A percentile compares a stretch with the other conserved stretches of the same genome.
Conservation (phyloP, 2,329 filamentous ascomycete species). For the Talaromyces sp. region DNA sequence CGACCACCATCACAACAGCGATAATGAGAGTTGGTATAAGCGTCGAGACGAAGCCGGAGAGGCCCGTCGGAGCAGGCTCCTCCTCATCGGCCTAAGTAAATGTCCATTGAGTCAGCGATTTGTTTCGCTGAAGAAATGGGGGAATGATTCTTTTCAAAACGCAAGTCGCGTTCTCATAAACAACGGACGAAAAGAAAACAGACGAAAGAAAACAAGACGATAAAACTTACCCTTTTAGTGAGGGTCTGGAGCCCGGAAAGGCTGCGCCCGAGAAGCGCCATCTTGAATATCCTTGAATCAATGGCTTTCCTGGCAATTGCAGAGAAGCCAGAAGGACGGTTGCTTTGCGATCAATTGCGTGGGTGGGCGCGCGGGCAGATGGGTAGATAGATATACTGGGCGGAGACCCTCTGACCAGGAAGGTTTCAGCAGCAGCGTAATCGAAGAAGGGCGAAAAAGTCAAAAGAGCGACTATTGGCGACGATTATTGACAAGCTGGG, state of each 20-base stretch:
- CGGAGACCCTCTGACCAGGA: neutral
- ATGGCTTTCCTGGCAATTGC: neutral
- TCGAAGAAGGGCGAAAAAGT: neutral
- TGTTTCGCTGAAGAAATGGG: neutral
- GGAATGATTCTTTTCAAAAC: neutral
- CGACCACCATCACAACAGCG: constrained; percentile 41
- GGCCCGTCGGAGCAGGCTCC: constrained; percentile 27
- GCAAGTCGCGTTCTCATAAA: neutral
- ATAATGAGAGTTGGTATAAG: constrained; percentile 44
- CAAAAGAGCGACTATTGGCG: neutral
- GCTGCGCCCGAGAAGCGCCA: constrained; percentile 9
- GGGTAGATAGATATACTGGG: neutral
- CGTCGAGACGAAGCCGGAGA: constrained; percentile 46
- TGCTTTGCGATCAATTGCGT: neutral
- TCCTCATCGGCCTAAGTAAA: neutral
- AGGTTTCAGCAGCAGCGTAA: neutral
- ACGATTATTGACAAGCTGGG: neutral
- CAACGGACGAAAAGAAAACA: neutral
- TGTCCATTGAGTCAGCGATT: neutral
- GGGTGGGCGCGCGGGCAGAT: neutral
- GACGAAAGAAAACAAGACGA: neutral
- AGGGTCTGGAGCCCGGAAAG: constrained; percentile 3
- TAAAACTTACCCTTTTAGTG: constrained; percentile 1
- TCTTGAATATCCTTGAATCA: neutral
- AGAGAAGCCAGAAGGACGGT: neutral